Conservation (phyloP, 2,329 filamentous ascomycete genomes). For the Aurifilum marmelostoma region DNA sequence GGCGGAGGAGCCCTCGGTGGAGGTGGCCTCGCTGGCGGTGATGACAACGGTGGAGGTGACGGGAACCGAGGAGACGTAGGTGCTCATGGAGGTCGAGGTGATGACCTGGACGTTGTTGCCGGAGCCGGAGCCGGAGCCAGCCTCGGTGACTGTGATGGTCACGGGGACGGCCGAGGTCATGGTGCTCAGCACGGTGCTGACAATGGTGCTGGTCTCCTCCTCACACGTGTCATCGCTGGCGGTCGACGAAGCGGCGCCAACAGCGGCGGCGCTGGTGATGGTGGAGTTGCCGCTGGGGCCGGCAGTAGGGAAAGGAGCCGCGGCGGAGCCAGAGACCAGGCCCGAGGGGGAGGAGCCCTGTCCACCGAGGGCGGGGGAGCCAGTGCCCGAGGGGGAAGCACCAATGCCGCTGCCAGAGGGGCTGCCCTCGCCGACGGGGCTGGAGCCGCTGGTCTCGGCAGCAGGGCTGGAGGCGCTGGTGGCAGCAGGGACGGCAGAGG, state of each 20-base stretch:
- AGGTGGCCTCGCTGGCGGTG: conserved; percentile 15
- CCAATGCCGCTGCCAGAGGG: conserved; percentile 11
- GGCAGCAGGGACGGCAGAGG: conserved; percentile 26
- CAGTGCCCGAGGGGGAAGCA: conserved; percentile 17
- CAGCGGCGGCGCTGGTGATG: conserved; percentile 13
- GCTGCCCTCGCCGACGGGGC: conserved; percentile 32
- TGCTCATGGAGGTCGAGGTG: conserved; percentile 23
- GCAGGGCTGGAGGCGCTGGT: conserved; percentile 29
- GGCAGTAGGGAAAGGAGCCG: conserved; percentile 5
- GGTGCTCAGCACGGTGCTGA: conserved; percentile 35
- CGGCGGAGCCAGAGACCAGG: neutral
- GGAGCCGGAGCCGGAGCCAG: conserved; percentile 24
- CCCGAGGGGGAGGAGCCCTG: conserved; percentile 1
- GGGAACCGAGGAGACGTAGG: conserved; percentile 27
- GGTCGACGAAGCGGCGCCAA: neutral
- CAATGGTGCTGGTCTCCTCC: conserved; percentile 34
- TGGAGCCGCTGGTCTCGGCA: conserved; percentile 4
- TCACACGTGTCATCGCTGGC: conserved; percentile 25
- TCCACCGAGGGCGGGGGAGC: conserved; percentile 13
- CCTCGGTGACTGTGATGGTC: conserved; percentile 30
- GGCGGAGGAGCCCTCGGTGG: conserved; percentile 7
- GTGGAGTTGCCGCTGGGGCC: conserved; percentile 3
- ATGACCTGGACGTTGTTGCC: conserved; percentile 25
- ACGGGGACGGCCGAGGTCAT: conserved; percentile 33
- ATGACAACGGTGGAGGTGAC: conserved; percentile 29